These are phyloP conservation scores for Amaranthus palmeri DNA, from an alignment of 148 eudicot species.

Conservation along the genomic window DNA sequence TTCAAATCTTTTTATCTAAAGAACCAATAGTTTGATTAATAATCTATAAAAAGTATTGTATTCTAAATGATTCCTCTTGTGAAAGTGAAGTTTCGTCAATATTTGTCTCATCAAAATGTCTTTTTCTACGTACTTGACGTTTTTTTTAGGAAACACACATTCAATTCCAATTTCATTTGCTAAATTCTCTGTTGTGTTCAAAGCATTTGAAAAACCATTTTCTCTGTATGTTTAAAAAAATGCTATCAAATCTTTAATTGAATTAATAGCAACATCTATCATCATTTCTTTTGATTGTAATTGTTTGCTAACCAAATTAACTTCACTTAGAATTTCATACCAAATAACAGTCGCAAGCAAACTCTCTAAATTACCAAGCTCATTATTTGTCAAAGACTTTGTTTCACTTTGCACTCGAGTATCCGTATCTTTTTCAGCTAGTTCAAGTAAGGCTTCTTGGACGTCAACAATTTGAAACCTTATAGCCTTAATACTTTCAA, in stretches of 20 bases:
- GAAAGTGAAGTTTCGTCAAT: background rate
- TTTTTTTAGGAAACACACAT: background rate
- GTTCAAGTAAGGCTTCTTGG: background rate
- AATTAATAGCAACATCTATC: conserved; percentile 15
- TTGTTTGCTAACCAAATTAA: conserved; percentile 11
- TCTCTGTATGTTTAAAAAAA: conserved; percentile 14
- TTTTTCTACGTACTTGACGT: conserved; percentile 7
- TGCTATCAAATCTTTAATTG: conserved; percentile 3
- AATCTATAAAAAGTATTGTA: background rate
- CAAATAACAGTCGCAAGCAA: conserved; percentile 12
- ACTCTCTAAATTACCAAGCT: conserved; percentile 9
- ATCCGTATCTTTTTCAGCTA: background rate
- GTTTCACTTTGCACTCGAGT: background rate
- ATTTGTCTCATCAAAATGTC: conserved; percentile 4
- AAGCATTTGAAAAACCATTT: background rate
- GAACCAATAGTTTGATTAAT: background rate
- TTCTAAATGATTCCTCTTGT: background rate
- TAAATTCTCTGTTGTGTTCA: background rate
- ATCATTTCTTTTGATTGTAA: conserved; percentile 11
- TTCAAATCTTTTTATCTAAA: too few relatives aligned
- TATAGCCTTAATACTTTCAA: too few relatives aligned
- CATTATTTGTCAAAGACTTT: conserved; percentile 10
- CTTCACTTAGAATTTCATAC: background rate
- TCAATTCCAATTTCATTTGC: background rate
- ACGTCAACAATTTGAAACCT: background rate